These are phyloP conservation scores for Exophiala sp. DNA, from an alignment of 2,329 filamentous ascomycete genomes.

Conservation along the genomic window DNA sequence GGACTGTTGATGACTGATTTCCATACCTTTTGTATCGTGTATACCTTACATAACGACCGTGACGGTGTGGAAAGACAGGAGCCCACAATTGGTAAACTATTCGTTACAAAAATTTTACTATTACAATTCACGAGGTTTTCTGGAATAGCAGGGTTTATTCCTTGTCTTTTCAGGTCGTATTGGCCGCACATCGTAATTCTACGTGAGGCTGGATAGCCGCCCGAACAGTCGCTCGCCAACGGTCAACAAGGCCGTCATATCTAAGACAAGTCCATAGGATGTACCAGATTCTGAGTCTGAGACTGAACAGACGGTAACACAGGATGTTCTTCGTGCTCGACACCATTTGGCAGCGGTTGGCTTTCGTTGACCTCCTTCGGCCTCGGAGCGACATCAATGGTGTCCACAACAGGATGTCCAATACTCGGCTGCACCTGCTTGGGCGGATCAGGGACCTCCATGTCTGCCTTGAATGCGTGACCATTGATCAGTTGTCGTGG, in stretches of 20 bases:
- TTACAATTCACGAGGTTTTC: too few species aligned
- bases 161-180: too few species aligned
- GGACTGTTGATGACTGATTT: too few species aligned
- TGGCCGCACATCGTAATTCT: too few species aligned
- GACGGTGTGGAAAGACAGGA: too few species aligned
- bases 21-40: too few species aligned
- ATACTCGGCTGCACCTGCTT: neutral
- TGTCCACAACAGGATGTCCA: neutral
- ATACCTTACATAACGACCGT: too few species aligned
- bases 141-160: too few species aligned
- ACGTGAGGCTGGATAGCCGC: too few species aligned
- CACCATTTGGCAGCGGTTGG: slow-evolving; percentile 2
- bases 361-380: slow-evolving; percentile 4
- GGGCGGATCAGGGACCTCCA: neutral
- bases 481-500: slow-evolving; percentile 3
- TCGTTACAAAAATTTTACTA: too few species aligned
- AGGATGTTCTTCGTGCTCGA: neutral
- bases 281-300: slow-evolving; percentile 3
- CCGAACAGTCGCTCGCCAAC: neutral
- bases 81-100: too few species aligned
- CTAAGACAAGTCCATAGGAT: slow-evolving; percentile 17
- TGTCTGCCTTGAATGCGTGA: neutral
- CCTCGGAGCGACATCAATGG: slow-evolving; percentile 6
- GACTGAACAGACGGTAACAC: slow-evolving; percentile 1
- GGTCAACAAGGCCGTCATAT: too few species aligned